Evolutionary conservation across 2,329 filamentous ascomycete genomes (phyloP).

Genomic region (Cladophialophora immunda): DNA sequence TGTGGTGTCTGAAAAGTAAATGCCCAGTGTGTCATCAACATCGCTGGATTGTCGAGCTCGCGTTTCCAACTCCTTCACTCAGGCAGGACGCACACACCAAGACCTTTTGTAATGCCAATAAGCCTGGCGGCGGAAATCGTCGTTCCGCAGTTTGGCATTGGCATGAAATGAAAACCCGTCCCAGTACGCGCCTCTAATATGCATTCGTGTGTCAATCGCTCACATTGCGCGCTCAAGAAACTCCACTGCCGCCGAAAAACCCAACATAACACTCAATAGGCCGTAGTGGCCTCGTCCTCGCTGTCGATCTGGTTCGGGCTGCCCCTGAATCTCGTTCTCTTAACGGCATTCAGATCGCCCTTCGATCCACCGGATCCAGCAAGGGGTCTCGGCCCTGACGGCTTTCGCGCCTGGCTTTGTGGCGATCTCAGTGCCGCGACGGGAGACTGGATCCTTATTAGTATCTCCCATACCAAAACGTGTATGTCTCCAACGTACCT

Average conservation of each 20-base stretch:
- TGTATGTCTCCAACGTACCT: slow-evolving; percentile 41
- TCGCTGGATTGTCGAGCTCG: background rate
- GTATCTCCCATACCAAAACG: slow-evolving; percentile 11
- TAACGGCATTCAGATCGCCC: slow-evolving; percentile 41
- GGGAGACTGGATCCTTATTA: slow-evolving; percentile 35
- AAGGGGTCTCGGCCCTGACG: slow-evolving; percentile 58
- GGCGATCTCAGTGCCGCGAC: slow-evolving; percentile 45
- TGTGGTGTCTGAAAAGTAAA: background rate
- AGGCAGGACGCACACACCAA: background rate
- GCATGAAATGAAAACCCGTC: background rate
- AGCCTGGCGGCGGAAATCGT: background rate
- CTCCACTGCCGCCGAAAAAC: background rate
- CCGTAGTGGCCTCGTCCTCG: slow-evolving; percentile 33
- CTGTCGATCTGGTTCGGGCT: slow-evolving; percentile 52
- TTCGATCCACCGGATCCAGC: slow-evolving; percentile 50
- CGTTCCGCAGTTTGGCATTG: slow-evolving; percentile 1
- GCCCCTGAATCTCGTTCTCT: slow-evolving; percentile 50
- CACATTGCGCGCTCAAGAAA: slow-evolving; percentile 3
- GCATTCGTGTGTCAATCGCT: slow-evolving; percentile 7
- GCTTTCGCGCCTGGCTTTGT: slow-evolving; percentile 50
- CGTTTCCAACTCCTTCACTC: background rate
- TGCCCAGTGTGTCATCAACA: background rate
- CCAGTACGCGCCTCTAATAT: background rate
- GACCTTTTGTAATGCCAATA: slow-evolving; percentile 6
- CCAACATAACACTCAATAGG: slow-evolving; percentile 15